Percentiles rank a stretch among this genome's conserved stretches.
Conservation (phyloP, 208 protist species). For the Crithidia thermophila region DNA sequence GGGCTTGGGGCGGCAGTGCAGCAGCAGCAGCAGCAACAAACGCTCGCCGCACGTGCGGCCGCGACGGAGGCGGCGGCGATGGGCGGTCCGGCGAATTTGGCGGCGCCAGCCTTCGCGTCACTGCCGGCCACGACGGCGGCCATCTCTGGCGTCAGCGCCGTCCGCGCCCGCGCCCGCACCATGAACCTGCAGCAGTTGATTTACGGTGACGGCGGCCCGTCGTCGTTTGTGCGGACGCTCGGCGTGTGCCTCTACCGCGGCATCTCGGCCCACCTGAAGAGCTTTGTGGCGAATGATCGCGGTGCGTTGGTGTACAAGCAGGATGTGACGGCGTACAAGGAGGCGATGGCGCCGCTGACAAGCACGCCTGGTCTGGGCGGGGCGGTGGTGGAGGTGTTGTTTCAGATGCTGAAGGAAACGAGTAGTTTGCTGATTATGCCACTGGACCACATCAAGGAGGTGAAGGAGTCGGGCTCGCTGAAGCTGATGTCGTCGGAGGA, state of each 20-base stretch:
- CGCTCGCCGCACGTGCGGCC: conserved; percentile 14
- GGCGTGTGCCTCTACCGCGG: conserved; percentile 88
- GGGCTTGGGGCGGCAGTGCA: conserved; percentile 14
- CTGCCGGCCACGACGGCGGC: not conserved
- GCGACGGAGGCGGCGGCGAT: conserved; percentile 7
- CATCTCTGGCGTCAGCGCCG: conserved; percentile 35
- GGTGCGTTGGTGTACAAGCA: conserved; percentile 89
- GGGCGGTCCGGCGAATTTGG: not conserved
- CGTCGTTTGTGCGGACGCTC: conserved; percentile 82
- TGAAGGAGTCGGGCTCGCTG: conserved; percentile 77
- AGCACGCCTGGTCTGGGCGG: conserved; percentile 73
- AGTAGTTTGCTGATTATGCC: conserved; percentile 84
- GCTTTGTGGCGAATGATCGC: conserved; percentile 67
- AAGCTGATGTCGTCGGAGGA: conserved; percentile 77
- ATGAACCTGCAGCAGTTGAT: conserved; percentile 88
- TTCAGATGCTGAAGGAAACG: conserved; percentile 85
- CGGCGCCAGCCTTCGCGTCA: not conserved
- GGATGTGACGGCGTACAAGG: conserved; percentile 88
- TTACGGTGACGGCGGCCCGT: conserved; percentile 83
- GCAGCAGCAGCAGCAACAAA: conserved; percentile 25
- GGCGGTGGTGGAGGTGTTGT: conserved; percentile 82
- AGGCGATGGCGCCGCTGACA: conserved; percentile 77
- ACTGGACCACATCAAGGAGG: conserved; percentile 82
- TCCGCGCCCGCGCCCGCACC: conserved; percentile 61
- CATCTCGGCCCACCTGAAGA: conserved; percentile 75